Evolutionary conservation across 805 yeast genomes (phyloP), one percentile per base, ranked within the genome.

Genomic region (Metschnikowia hibisci): DNA sequence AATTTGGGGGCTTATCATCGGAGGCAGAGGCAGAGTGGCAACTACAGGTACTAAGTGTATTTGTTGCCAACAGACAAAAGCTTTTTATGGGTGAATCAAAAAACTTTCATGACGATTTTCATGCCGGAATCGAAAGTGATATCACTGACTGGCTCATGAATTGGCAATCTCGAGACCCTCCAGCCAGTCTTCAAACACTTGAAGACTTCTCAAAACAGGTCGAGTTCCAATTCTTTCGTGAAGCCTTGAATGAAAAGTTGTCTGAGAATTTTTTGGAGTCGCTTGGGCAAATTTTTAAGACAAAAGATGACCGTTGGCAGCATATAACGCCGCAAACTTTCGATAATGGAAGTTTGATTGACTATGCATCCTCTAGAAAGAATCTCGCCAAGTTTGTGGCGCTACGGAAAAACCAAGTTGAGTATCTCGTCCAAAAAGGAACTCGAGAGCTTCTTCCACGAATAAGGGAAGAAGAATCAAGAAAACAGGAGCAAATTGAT

Each of bases 401-500:
- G 36, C 45, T 46, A 3, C 46, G 67, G 28, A 44, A 63, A 1
- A 46, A 43, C 4, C 54, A 57, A 29, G 41, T 66, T 5, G 57
- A 57, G 32, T 29, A 44, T 5, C 38, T 48, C 2, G 48, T 56
- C 8, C 38, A 47, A 4, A 46, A 47, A 0, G 53, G 58, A 2
- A 42, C 48, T 10, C 34, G 34, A 2, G 40, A 46, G 6, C 45
- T 46, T 8, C 41, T 69, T 3, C 65, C 67, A 0, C 33, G 39
- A 2, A 46, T 54, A 2, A 50, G 69, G 34, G 43, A 43, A 11
- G 29, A 41, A 4, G 73, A 69, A 44, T 53, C 68, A 1, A 42
- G 48, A 29, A 46, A 69, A 15, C 76, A 70, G 43, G 42, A 55
- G 3, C 49, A 55, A 13, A 58, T 57, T 29, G 76, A 70, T 47